Evolutionary conservation across 1,284 basidiomycete genomes (phyloP), one percentile per base, ranked within the genome.

Genomic region (Cryptococcus floricola): DNA sequence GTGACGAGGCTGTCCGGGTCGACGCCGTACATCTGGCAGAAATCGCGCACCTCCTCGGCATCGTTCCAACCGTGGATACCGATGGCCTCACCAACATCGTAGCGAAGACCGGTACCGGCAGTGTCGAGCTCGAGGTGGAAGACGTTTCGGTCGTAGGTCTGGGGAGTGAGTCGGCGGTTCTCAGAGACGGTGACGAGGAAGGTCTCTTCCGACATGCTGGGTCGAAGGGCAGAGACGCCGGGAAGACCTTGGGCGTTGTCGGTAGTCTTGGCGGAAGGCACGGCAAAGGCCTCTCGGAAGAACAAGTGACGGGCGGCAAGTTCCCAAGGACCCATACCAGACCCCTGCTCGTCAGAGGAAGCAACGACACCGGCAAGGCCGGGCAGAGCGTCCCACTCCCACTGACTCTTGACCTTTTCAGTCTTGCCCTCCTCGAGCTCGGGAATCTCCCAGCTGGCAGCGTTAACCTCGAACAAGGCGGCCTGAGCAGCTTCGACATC

Each of bases 11-110:
- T 85, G 62, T 87, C 81, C 4, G 89, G 86, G 69, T 94, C 85
- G 54, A 90, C 85, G 49, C 91, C 91, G 77, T 94, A 97, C 91
- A 91, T 96, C 23, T 78, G 64, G 75, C 93, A 91, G 78, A 98
- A 98, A 57, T 91, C 87, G 48, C 84, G 77, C 7, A 97, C 91
- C 65, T 98, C 95, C 51, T 84, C 76, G 45, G 84, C 84, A 75
- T 98, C 93, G 77, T 98, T 98, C 93, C 93, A 98, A 39, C 96
- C 96, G 75, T 98, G 92, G 48, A 98, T 83, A 54, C 95, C 95
- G 43, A 98, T 85, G 18, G 96, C 96, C 79, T 98, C 95, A 58
- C 95, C 95, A 56, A 98, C 91, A 47, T 85, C 87, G 78, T 98
- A 98, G 78, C 88, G 92, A 64, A 98, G 84, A 9, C 91, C 93